Percentiles rank a stretch among this genome's conserved stretches.
These are phyloP conservation scores for Phascolomyces articulosus DNA, from an alignment of 371 early-diverging fungal genomes.

Conservation along the genomic window DNA sequence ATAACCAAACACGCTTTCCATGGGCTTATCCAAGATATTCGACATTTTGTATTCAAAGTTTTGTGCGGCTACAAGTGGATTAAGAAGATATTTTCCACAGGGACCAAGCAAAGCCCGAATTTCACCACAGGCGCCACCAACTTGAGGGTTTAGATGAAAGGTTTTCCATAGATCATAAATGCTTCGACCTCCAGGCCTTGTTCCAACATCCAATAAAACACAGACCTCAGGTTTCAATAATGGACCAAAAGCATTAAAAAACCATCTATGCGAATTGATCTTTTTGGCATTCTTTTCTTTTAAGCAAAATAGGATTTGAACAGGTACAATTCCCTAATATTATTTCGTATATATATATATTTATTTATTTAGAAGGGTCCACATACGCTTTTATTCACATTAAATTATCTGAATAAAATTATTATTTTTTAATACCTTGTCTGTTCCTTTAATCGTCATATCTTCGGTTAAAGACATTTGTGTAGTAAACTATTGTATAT, in stretches of 20 bases:
- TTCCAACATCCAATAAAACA: conserved; percentile 78
- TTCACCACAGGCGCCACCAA: conserved; percentile 85
- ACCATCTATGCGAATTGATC: conserved; percentile 89
- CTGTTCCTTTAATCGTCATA: conserved; percentile 55
- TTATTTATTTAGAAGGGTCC: too few species aligned
- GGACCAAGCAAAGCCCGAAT: conserved; percentile 63
- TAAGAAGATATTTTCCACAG: conserved; percentile 63
- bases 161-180: conserved; percentile 76
- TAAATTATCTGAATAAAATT: too few species aligned
- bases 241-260: conserved; percentile 79
- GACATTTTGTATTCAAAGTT: conserved; percentile 94
- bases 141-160: conserved; percentile 61
- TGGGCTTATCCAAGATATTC: conserved; percentile 84
- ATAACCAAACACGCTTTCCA: conserved; percentile 85
- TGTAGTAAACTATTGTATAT: conserved; percentile 60
- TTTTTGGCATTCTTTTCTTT: conserved; percentile 91
- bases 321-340: conserved; percentile 59
- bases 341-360: too few species aligned
- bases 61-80: conserved; percentile 89
- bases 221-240: conserved; percentile 76
- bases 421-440: too few species aligned
- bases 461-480: conserved; percentile 61
- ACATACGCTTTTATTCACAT: too few species aligned
- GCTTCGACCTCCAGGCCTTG: conserved; percentile 59
- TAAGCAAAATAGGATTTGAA: conserved; percentile 81